Evolutionary conservation across 139 green algal genomes (phyloP).

Genomic region (Coelastrella sp.): DNA sequence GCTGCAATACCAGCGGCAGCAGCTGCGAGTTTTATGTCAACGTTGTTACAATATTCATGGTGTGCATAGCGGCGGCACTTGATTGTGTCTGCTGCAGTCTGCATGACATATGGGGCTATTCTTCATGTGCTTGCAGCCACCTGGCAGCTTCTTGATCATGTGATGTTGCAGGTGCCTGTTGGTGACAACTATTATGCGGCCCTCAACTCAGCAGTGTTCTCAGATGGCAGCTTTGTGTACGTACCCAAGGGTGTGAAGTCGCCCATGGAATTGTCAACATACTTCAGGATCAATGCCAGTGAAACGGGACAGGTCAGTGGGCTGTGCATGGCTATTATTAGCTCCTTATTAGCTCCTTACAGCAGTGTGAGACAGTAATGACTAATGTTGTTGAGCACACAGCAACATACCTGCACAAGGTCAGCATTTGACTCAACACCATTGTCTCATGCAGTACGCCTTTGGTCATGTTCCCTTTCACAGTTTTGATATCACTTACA

Average conservation of each 20-base stretch:
- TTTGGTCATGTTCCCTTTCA: too few relatives aligned
- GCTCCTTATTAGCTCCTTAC: too few relatives aligned
- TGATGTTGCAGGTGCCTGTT: slow-evolving; percentile 82
- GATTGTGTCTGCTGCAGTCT: neutral
- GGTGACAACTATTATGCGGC: slow-evolving; percentile 99
- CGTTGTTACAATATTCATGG: too few relatives aligned
- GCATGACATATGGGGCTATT: neutral
- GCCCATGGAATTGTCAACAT: slow-evolving; percentile 99
- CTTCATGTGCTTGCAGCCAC: neutral
- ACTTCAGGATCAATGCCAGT: slow-evolving; percentile 99
- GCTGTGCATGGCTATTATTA: too few relatives aligned
- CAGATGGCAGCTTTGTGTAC: slow-evolving; percentile 98
- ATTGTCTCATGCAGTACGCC: too few relatives aligned
- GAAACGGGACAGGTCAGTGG: slow-evolving; percentile 89
- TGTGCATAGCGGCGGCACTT: neutral
- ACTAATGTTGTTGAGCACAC: too few relatives aligned
- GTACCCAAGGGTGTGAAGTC: slow-evolving; percentile 96
- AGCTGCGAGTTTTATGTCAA: neutral
- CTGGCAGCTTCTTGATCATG: neutral
- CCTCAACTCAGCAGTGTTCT: slow-evolving; percentile 98
- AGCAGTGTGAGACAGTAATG: too few relatives aligned
- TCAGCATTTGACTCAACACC: too few relatives aligned
- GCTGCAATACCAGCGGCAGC: neutral
- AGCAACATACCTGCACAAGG: too few relatives aligned
- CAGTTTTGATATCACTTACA: too few relatives aligned